Evolutionary conservation across 2,329 filamentous ascomycete genomes (phyloP).

Genomic region (Fusarium chaquense): DNA sequence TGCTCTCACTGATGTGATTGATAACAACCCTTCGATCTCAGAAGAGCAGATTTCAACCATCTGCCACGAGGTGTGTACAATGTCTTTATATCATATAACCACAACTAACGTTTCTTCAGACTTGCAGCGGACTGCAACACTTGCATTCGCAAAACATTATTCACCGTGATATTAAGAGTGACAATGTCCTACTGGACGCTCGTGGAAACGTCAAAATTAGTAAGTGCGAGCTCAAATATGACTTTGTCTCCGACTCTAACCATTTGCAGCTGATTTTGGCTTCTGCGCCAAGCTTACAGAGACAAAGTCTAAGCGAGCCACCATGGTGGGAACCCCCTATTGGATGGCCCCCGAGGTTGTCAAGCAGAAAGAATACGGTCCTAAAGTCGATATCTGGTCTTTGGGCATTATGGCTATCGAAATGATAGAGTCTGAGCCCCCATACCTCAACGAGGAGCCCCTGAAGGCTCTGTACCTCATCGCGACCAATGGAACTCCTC

Average conservation of each 20-base stretch:
- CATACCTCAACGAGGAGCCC: conserved; percentile 97
- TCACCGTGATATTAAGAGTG: conserved; percentile 98
- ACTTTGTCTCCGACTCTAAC: conserved; percentile 29
- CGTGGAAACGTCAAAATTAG: conserved; percentile 98
- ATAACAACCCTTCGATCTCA: conserved; percentile 93
- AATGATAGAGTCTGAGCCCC: conserved; percentile 99
- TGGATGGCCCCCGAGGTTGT: conserved; percentile 99
- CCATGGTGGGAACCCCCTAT: conserved; percentile 99
- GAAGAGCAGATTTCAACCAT: conserved; percentile 99
- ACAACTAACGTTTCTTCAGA: conserved; percentile 66
- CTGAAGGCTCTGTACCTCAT: conserved; percentile 98
- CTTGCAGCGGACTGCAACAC: conserved; percentile 93
- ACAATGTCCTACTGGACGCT: conserved; percentile 95
- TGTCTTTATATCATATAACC: conserved; percentile 13
- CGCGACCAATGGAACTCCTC: conserved; percentile 95
- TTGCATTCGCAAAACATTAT: conserved; percentile 97
- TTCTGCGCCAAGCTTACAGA: conserved; percentile 99
- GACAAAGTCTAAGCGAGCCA: conserved; percentile 95
- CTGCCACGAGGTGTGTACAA: conserved; percentile 82
- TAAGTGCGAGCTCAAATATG: conserved; percentile 61
- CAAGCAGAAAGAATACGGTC: conserved; percentile 98
- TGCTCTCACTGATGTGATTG: conserved; percentile 96
- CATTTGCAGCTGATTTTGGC: conserved; percentile 87
- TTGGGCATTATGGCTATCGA: conserved; percentile 99
- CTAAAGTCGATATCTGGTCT: conserved; percentile 99